Evolutionary conservation across 2,329 filamentous ascomycete genomes (phyloP).

Genomic region (Penicillium freii): DNA sequence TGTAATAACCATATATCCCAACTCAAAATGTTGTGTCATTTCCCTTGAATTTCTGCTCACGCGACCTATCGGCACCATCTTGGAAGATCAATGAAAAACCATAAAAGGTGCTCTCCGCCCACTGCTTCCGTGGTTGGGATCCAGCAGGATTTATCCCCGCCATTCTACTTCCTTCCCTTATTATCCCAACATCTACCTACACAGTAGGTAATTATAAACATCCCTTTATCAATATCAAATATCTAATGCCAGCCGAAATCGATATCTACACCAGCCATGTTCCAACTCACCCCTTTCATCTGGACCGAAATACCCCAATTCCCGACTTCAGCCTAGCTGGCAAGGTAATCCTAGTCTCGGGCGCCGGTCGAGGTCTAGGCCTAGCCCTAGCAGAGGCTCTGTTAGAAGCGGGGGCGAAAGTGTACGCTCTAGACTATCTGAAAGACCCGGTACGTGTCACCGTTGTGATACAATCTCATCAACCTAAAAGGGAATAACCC

Average conservation of each 20-base stretch:
- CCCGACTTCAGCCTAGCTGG: neutral
- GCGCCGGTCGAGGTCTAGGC: neutral
- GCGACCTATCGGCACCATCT: too few relatives aligned
- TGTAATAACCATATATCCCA: neutral
- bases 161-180: neutral
- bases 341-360: neutral
- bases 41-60: neutral
- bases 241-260: neutral
- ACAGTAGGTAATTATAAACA: too few relatives aligned
- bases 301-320: rapidly evolving
- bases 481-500: neutral
- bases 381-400: neutral
- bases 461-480: neutral
- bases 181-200: neutral
- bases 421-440: neutral
- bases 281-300: neutral
- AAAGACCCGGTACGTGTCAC: neutral
- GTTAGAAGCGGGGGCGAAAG: neutral
- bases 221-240: neutral
- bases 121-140: neutral
- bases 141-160: neutral
- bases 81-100: neutral
- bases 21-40: neutral
- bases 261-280: neutral
- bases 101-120: neutral